These are phyloP conservation scores for Candida mesenterica DNA, from an alignment of 1,139 yeast genomes.

Conservation along the genomic window DNA sequence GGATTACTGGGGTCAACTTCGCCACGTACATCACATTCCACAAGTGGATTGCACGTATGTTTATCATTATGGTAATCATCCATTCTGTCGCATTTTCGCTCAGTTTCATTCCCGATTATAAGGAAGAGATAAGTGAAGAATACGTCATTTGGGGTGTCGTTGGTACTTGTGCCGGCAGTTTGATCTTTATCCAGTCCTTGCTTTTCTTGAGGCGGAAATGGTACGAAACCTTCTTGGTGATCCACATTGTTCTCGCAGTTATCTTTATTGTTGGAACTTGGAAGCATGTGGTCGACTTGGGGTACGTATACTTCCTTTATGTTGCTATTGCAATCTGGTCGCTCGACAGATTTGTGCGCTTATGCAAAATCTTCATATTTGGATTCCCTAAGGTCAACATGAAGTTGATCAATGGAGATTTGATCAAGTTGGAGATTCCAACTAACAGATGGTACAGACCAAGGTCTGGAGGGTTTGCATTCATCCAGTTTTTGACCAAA, in stretches of 20 bases:
- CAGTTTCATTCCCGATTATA: constrained; percentile 1
- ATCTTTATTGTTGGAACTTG: constrained; percentile 43
- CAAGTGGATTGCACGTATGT: constrained; percentile 56
- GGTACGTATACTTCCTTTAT: constrained; percentile 38
- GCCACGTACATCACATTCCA: constrained; percentile 59
- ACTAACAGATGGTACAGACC: constrained; percentile 44
- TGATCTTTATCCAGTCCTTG: constrained; percentile 36
- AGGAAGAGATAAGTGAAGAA: constrained; percentile 15
- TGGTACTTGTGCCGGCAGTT: constrained; percentile 29
- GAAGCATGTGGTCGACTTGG: constrained; percentile 38
- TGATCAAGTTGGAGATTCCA: constrained; percentile 37
- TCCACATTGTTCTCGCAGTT: constrained; percentile 45
- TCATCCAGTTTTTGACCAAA: constrained; percentile 51
- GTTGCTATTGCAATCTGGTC: constrained; percentile 44
- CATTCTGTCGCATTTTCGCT: constrained; percentile 39
- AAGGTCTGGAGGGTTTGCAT: constrained; percentile 55
- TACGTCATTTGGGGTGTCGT: constrained; percentile 31
- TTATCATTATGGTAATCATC: constrained; percentile 35
- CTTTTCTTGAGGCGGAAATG: constrained; percentile 37
- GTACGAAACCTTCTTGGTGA: constrained; percentile 42
- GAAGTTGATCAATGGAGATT: constrained; percentile 31
- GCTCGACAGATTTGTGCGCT: constrained; percentile 40
- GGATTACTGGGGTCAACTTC: constrained; percentile 59
- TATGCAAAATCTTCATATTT: constrained; percentile 31
- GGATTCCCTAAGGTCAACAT: constrained; percentile 42